These are phyloP conservation scores for Pterocarpus santalinus DNA, from an alignment of 306 rosid species.

Conservation along the genomic window DNA sequence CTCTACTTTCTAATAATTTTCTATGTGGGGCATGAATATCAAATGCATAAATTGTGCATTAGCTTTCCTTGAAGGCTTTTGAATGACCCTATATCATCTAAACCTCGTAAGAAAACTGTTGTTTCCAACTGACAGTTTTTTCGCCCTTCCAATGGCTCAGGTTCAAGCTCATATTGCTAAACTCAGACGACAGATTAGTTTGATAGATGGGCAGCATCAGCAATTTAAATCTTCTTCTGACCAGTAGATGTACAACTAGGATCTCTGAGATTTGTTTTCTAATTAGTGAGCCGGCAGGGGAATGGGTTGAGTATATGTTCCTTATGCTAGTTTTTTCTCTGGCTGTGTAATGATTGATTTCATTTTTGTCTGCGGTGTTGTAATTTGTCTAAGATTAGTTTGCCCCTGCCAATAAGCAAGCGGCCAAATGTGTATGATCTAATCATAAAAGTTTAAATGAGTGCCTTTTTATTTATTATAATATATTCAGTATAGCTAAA, in stretches of 20 bases:
- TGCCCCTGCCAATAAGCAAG: conserved; percentile 27
- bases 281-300: conserved; percentile 23
- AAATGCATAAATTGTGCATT: conserved; percentile 4
- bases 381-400: conserved; percentile 33
- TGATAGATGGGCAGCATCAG: conserved; percentile 69
- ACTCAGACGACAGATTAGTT: conserved; percentile 66
- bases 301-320: conserved; percentile 28
- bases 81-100: not conserved
- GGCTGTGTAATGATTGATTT: conserved; percentile 35
- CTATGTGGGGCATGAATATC: conserved; percentile 34
- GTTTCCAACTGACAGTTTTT: conserved; percentile 31
- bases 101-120: conserved; percentile 13
- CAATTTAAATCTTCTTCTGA: conserved; percentile 60
- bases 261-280: conserved; percentile 32
- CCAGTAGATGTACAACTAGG: conserved; percentile 53
- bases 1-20: conserved; percentile 34
- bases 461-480: not conserved
- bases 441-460: conserved; percentile 16
- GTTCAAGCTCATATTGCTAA: conserved; percentile 81
- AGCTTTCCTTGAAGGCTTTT: conserved; percentile 28
- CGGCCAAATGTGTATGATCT: conserved; percentile 40
- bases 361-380: conserved; percentile 16
- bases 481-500: conserved; percentile 8
- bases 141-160: conserved; percentile 46
- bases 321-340: conserved; percentile 40